Conservation (phyloP, 148 eudicot genomes). For the Vaccinium corymbosum region DNA sequence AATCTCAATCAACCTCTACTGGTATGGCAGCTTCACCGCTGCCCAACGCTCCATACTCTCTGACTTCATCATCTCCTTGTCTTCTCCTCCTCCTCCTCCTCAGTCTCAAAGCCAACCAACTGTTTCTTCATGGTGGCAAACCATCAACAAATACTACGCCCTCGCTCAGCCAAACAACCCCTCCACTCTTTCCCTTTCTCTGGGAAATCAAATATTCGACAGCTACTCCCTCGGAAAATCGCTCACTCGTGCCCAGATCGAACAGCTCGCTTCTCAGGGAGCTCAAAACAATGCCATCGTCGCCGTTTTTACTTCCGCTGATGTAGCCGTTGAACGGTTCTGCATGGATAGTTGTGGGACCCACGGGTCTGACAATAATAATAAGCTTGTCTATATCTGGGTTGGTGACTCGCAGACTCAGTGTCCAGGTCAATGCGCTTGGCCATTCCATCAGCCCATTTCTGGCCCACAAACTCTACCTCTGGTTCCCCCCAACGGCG, state of each 20-base stretch:
- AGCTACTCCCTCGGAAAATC: neutral
- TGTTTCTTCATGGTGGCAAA: conserved; percentile 30
- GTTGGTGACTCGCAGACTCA: conserved; percentile 26
- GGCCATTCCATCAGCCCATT: conserved; percentile 43
- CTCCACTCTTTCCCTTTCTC: neutral
- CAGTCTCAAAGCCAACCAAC: conserved; percentile 22
- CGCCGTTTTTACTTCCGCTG: neutral
- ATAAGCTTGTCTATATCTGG: conserved; percentile 33
- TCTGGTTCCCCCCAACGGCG: conserved; percentile 36
- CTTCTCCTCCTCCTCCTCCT: neutral
- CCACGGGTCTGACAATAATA: neutral
- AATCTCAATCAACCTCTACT: conserved; percentile 33
- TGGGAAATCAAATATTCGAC: neutral
- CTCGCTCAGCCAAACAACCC: neutral
- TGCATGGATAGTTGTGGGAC: neutral
- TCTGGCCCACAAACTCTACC: conserved; percentile 48
- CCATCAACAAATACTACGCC: conserved; percentile 21
- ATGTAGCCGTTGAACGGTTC: neutral
- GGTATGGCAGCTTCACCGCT: conserved; percentile 46
- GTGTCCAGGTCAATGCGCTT: conserved; percentile 12
- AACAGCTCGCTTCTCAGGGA: neutral
- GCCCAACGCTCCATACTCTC: conserved; percentile 34
- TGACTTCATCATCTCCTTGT: conserved; percentile 37
- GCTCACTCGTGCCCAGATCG: neutral
- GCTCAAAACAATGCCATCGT: neutral